Conservation (phyloP, 1,284 basidiomycete species). For the Xerocomus nothofagi region DNA sequence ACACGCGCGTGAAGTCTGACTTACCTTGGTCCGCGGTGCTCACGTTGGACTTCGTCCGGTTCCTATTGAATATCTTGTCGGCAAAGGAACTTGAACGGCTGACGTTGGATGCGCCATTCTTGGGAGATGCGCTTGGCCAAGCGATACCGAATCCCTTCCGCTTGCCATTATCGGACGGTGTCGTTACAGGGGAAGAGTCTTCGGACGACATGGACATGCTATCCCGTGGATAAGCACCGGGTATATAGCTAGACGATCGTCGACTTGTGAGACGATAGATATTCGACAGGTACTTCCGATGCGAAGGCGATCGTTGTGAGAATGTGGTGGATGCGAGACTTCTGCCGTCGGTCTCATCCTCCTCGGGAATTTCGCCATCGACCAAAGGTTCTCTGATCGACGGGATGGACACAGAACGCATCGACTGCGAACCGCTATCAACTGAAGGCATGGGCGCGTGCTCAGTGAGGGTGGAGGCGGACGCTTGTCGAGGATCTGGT, state of each 20-base stretch:
- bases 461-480: constrained; percentile 24
- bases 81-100: constrained; percentile 53
- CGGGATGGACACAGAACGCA: constrained; percentile 32
- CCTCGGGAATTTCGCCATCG: constrained; percentile 33
- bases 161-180: constrained; percentile 44
- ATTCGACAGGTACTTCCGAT: constrained; percentile 46
- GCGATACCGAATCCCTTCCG: constrained; percentile 36
- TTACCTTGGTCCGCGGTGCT: constrained; percentile 31
- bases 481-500: constrained; percentile 21
- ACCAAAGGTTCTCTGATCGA: constrained; percentile 32
- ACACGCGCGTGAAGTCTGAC: constrained; percentile 6
- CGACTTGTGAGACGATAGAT: constrained; percentile 46
- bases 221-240: constrained; percentile 42
- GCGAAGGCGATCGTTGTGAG: constrained; percentile 34
- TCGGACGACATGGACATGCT: constrained; percentile 58
- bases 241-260: constrained; percentile 35
- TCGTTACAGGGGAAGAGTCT: constrained; percentile 49
- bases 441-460: constrained; percentile 11
- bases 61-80: constrained; percentile 52
- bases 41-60: constrained; percentile 48
- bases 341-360: constrained; percentile 31
- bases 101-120: constrained; percentile 42
- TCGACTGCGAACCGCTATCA: constrained; percentile 27
- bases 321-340: constrained; percentile 36
- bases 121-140: constrained; percentile 49